Base-by-base conservation (phyloP, 139 green algal species). In the Volvox reticuliferus region DNA sequence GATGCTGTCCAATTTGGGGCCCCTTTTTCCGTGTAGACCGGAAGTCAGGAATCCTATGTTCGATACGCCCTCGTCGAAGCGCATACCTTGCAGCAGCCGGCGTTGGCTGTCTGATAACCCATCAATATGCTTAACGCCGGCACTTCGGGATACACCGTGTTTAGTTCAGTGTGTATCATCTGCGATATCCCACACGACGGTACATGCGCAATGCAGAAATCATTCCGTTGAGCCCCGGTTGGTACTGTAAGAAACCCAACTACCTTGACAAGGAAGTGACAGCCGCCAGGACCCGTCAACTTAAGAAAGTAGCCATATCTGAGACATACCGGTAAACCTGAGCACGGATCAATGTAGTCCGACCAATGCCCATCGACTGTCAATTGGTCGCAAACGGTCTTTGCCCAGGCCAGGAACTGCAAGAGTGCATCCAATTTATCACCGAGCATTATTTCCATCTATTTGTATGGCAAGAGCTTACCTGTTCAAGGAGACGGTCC, bases 281-380 rank as follows among this genome's bases (percentile, higher is more conserved):
- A 55, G 44, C 44, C 9, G 44, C 44, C 44, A 55, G 44, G 44
- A 55, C 44, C 9, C 44, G 5, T 55, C 9, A 14, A 55, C 44
- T 55, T 55, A 55, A 55, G 44, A 5, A 55, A 55, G 44, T 9
- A 55, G 44, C 44, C 9, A 5, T 5, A 30, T 9, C 68, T 68
- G 26, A 16, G 0, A 16, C 91, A 67, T 63, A 98, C 95, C 80
- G 97, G 96, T 22, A 99, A 92, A 14, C 98, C 98, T 18, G 95
- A 98, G 95, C 97, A 99, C 3, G 98, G 98, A 86, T 99, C 98
- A 32, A 99, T 98, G 94, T 99, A 99, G 88, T 99, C 98, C 16
- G 94, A 95, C 97, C 98, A 99, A 92, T 98, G 90, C 0, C 98
- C 97, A 17, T 91, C n/a, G 0, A 69, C 78, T 3, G 76, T 76